Conservation (phyloP, 176 grass and related monocot species). For the Zizania latifolia region DNA sequence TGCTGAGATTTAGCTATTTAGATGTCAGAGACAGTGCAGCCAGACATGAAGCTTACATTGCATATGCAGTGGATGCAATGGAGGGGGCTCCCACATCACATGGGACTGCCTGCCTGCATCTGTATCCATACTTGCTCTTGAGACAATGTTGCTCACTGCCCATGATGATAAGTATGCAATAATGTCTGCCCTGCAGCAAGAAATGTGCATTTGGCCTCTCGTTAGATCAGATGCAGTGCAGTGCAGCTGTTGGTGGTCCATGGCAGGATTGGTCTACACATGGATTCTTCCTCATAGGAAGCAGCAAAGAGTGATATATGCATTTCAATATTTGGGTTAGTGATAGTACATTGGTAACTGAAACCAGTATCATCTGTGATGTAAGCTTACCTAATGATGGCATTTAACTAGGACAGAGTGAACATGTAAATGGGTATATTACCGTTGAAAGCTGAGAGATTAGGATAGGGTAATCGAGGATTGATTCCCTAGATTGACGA, state of each 20-base stretch:
- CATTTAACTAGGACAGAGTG: conserved; percentile 2
- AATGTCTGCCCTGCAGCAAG: conserved; percentile 17
- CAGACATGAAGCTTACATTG: neutral
- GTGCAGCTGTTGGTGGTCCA: conserved; percentile 24
- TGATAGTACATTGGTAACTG: conserved; percentile 19
- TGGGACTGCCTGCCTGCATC: conserved; percentile 14
- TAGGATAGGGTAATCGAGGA: conserved; percentile 10
- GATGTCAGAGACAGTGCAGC: neutral
- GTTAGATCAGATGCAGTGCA: conserved; percentile 31
- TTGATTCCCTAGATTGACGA: conserved; percentile 37
- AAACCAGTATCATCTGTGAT: conserved; percentile 12
- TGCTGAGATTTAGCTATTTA: conserved; percentile 1
- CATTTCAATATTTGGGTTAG: conserved; percentile 17
- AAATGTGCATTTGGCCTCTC: conserved; percentile 23
- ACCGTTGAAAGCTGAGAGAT: conserved; percentile 13
- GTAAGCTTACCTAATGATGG: conserved; percentile 38
- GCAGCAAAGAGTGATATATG: conserved; percentile 1
- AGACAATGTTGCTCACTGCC: conserved; percentile 21
- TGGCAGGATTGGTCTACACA: conserved; percentile 21
- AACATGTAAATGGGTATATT: conserved; percentile 10
- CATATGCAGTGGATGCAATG: neutral
- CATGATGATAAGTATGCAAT: conserved; percentile 31
- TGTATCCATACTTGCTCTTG: conserved; percentile 15
- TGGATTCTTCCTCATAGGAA: conserved; percentile 39
- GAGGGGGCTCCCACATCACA: conserved; percentile 32